Conservation (phyloP, 805 yeast genomes). For the Kluyveromyces wickerhamii region DNA sequence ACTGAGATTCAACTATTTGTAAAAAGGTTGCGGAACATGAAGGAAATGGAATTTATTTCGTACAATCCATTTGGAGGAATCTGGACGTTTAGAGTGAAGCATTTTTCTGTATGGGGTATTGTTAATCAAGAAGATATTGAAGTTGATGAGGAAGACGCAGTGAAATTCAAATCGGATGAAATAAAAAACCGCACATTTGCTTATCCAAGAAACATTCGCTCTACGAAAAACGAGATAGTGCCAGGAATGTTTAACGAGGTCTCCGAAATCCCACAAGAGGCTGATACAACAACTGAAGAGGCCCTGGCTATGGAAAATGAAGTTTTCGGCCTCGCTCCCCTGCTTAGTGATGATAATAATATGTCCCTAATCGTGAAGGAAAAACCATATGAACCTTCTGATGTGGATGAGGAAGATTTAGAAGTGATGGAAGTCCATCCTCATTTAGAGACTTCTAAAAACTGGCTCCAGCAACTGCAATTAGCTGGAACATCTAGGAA, state of each 20-base stretch:
- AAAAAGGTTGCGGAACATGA: conserved; percentile 41
- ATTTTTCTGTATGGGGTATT: conserved; percentile 93
- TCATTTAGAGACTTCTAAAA: conserved; percentile 41
- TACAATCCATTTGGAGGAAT: conserved; percentile 67
- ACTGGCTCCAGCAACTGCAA: conserved; percentile 60
- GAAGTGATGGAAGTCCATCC: conserved; percentile 38
- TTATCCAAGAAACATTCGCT: conserved; percentile 1
- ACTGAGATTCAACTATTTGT: conserved; percentile 41
- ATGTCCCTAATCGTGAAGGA: conserved; percentile 41
- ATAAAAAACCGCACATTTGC: conserved; percentile 6
- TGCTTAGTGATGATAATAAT: conserved; percentile 16
- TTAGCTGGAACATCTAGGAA: conserved; percentile 33
- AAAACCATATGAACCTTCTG: conserved; percentile 63
- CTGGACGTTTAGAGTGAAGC: conserved; percentile 80
- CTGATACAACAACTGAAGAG: not conserved
- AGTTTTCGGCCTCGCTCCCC: not conserved
- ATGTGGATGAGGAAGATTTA: conserved; percentile 40
- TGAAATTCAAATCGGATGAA: conserved; percentile 12
- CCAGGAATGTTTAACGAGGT: not conserved
- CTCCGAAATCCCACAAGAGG: not conserved
- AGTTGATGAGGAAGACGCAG: conserved; percentile 40
- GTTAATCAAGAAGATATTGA: conserved; percentile 56
- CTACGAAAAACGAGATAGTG: not conserved
- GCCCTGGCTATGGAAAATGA: not conserved
- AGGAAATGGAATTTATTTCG: conserved; percentile 73